Percentiles rank a stretch among this genome's conserved stretches.
Evolutionary conservation across 1,284 basidiomycete genomes (phyloP).

Genomic region (Uromyces viciae-fabae): DNA sequence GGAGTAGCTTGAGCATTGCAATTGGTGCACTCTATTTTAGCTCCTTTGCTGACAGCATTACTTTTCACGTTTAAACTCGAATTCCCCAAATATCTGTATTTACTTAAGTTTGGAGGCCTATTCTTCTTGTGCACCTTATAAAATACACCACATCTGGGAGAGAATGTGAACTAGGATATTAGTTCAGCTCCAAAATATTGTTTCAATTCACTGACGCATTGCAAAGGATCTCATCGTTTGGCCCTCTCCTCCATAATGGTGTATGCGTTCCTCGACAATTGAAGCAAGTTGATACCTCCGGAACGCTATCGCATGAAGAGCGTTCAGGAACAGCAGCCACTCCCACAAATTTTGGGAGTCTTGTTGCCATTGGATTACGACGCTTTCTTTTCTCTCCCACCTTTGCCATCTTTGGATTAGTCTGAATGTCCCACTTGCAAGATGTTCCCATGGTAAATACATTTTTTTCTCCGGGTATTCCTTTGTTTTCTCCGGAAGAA

Average conservation of each 20-base stretch:
- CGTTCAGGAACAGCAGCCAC: conserved; percentile 1
- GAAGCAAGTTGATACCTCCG: conserved; percentile 20
- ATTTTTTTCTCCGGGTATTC: background rate
- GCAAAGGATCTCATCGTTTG: conserved; percentile 39
- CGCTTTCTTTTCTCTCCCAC: conserved; percentile 37
- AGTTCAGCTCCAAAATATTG: background rate
- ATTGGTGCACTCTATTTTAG: conserved; percentile 29
- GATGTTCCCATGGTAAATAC: background rate
- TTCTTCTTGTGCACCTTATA: conserved; percentile 43
- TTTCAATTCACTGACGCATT: conserved; percentile 32
- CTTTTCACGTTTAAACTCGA: conserved; percentile 6
- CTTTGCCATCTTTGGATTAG: background rate
- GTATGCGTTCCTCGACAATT: conserved; percentile 40
- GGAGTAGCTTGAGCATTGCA: conserved; percentile 37
- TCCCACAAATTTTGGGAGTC: conserved; percentile 25
- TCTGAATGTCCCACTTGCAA: background rate
- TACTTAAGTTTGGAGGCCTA: conserved; percentile 9
- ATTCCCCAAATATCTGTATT: conserved; percentile 7
- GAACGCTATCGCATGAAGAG: background rate
- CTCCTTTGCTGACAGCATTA: background rate
- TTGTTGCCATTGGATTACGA: conserved; percentile 39
- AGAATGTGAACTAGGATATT: background rate
- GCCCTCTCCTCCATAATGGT: conserved; percentile 37
- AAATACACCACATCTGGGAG: conserved; percentile 33
- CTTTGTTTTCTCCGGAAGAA: background rate